A percentile compares a stretch with the other conserved stretches of the same genome.
Conservation (phyloP, 495 filamentous ascomycete genomes). For the Aspergillus nidulans region DNA sequence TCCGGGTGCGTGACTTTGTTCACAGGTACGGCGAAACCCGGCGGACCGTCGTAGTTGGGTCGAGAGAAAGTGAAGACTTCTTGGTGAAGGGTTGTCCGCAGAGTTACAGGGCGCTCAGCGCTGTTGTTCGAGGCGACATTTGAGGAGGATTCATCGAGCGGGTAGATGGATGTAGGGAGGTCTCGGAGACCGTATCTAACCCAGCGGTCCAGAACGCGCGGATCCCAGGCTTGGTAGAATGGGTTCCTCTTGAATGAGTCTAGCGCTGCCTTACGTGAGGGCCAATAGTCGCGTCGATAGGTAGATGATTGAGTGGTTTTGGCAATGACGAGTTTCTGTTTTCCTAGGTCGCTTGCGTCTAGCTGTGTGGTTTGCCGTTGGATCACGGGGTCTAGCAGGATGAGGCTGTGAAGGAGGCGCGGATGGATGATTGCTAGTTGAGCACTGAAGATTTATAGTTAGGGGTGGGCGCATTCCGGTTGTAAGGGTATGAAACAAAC, state of each 20-base stretch:
- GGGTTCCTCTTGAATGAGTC: slow-evolving; percentile 53
- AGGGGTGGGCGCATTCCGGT: slow-evolving; percentile 3
- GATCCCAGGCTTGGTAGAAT: slow-evolving; percentile 75
- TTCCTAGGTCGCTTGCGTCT: slow-evolving; percentile 22
- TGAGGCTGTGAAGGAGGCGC: slow-evolving; percentile 68
- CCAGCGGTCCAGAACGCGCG: slow-evolving; percentile 64
- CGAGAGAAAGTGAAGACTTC: slow-evolving; percentile 59
- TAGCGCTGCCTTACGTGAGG: slow-evolving; percentile 55
- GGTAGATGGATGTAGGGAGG: slow-evolving; percentile 56
- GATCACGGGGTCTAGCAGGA: slow-evolving; percentile 80
- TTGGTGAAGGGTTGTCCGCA: slow-evolving; percentile 57
- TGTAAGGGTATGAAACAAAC: slow-evolving; percentile 23
- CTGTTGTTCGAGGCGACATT: slow-evolving; percentile 21
- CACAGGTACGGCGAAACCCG: slow-evolving; percentile 29
- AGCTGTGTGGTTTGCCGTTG: slow-evolving; percentile 47
- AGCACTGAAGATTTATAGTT: slow-evolving; percentile 23
- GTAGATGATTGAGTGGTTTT: slow-evolving; percentile 52
- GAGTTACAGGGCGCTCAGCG: slow-evolving; percentile 45
- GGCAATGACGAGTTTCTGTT: slow-evolving; percentile 26
- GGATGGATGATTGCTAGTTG: slow-evolving; percentile 72
- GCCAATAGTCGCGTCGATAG: slow-evolving; percentile 68
- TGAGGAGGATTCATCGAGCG: slow-evolving; percentile 23
- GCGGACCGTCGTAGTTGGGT: slow-evolving; percentile 45
- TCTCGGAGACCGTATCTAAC: slow-evolving; percentile 60
- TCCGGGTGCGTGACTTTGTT: slow-evolving; percentile 47